These are phyloP conservation scores for Aspergillus sp. DNA, from an alignment of 2,329 filamentous ascomycete genomes.

Conservation along the genomic window DNA sequence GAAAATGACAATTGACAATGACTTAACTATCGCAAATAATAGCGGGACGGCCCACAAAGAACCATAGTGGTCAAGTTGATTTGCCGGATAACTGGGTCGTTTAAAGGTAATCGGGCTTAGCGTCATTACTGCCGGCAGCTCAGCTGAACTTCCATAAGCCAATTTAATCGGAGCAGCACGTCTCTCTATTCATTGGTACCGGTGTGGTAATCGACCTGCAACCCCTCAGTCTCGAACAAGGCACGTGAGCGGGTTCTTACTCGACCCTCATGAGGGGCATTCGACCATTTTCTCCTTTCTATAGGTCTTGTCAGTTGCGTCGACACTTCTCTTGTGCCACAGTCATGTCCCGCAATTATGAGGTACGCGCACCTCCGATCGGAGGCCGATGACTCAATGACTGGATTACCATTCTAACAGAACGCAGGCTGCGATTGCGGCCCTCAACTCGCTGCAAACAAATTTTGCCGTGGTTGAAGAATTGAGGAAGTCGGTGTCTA, in stretches of 20 bases:
- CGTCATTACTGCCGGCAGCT: not conserved
- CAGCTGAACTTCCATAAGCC: not conserved
- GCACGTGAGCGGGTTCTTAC: constrained; percentile 15
- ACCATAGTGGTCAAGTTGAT: not conserved
- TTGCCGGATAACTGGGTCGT: not conserved
- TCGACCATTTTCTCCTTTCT: constrained; percentile 23
- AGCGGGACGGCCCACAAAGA: not conserved
- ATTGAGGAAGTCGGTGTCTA: constrained; percentile 66
- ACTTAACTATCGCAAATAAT: not conserved
- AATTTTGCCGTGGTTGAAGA: constrained; percentile 78
- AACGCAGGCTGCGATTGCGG: constrained; percentile 67
- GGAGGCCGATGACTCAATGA: not conserved
- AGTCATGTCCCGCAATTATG: constrained; percentile 44
- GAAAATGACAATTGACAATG: not conserved
- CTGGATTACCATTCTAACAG: constrained; percentile 17
- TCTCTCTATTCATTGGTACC: not conserved
- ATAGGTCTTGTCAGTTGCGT: constrained; percentile 25
- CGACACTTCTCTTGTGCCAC: constrained; percentile 33
- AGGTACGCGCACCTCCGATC: constrained; percentile 30
- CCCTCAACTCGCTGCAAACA: constrained; percentile 75
- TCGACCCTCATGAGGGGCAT: constrained; percentile 33
- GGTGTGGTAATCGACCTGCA: not conserved
- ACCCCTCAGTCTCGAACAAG: constrained; percentile 10
- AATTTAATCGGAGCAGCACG: not conserved
- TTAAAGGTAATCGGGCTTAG: not conserved